Evolutionary conservation across 306 rosid genomes (phyloP).

Genomic region (Lagenaria siceraria): DNA sequence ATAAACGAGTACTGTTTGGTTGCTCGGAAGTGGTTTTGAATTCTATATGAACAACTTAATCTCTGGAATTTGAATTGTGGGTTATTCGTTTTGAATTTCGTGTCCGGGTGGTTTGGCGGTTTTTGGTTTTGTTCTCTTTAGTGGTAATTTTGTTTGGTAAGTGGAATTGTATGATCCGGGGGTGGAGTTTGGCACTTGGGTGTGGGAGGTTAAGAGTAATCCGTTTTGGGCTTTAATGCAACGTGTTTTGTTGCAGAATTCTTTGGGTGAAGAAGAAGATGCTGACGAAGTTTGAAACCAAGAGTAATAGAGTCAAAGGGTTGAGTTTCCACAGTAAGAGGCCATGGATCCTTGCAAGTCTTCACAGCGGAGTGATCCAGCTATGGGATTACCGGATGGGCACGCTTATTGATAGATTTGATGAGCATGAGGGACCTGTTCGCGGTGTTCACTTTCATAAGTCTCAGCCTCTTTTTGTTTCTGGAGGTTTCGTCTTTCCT

Average conservation of each 20-base stretch:
- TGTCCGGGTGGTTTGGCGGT: too few relatives aligned
- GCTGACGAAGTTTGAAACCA: constrained; percentile 96
- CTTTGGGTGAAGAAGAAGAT: constrained; percentile 37
- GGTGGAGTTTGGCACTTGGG: not conserved
- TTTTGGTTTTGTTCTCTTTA: not conserved
- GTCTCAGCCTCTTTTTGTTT: constrained; percentile 87
- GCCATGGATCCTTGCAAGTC: constrained; percentile 99
- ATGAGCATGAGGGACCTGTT: constrained; percentile 94
- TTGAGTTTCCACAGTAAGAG: constrained; percentile 88
- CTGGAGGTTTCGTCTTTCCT: constrained; percentile 48
- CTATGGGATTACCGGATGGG: constrained; percentile 99
- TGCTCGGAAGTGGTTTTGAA: too few relatives aligned
- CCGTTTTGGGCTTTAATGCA: not conserved
- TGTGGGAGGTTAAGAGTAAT: not conserved
- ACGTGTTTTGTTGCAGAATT: constrained; percentile 16
- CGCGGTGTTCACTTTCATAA: constrained; percentile 93
- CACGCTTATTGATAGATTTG: constrained; percentile 79
- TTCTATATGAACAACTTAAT: too few relatives aligned
- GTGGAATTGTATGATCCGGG: not conserved
- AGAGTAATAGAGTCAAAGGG: constrained; percentile 95
- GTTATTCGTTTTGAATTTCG: too few relatives aligned
- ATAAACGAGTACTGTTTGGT: too few relatives aligned
- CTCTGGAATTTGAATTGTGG: too few relatives aligned
- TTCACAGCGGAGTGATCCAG: constrained; percentile 97
- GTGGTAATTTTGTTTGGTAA: not conserved